Base-by-base conservation (phyloP, 192 early-diverging fungal species). In the Coemansia sp. region DNA sequence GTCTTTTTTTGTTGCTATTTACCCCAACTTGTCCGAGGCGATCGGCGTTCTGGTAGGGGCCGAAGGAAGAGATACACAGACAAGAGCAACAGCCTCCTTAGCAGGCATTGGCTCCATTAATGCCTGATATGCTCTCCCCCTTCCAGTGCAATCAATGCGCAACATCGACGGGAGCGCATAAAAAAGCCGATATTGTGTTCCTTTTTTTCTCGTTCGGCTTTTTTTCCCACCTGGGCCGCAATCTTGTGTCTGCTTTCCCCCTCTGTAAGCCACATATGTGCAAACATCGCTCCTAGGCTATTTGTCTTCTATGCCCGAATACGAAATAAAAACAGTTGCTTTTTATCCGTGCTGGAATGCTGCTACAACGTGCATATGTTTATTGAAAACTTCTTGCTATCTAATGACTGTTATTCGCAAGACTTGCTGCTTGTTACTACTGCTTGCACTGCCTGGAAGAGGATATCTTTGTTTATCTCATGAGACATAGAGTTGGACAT, bases 21-120 rank as follows among this genome's bases (percentile, higher is more conserved):
- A 41, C 62, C 52, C 62, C 62, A 58, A 64, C 41, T 61, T 64
- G 59, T 46, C 48, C 48, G 40, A 68, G 26, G 45, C n/a, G 62
- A 71, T 71, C 62, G 57, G 26, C 63, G 62, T 22, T 8, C 11
- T 36, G 41, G 55, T 55, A 55, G 56, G 46, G 56, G 36, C 10
- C 4, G 12, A 19, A 13, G 22, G 18, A 57, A 15, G 11, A 59
- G 3, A 59, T 5, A 40, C 3, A 18, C 2, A 37, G 57, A 59
- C 8, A 13, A 13, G 9, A 54, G 8, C 51, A 22, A 21, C 51
- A 26, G 26, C 26, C 3, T 10, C 51, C 21, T 22, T 22, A 21
- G 8, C 18, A 45, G 42, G 13, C 42, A 13, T 13, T 45, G 42
- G 42, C 13, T 45, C 26, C 42, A 13, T 13, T 45, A 13, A 8